Percentiles rank a stretch among this genome's conserved stretches.
These are phyloP conservation scores for Effrenium voratum DNA, from an alignment of 73 alveolate species.

Conservation along the genomic window DNA sequence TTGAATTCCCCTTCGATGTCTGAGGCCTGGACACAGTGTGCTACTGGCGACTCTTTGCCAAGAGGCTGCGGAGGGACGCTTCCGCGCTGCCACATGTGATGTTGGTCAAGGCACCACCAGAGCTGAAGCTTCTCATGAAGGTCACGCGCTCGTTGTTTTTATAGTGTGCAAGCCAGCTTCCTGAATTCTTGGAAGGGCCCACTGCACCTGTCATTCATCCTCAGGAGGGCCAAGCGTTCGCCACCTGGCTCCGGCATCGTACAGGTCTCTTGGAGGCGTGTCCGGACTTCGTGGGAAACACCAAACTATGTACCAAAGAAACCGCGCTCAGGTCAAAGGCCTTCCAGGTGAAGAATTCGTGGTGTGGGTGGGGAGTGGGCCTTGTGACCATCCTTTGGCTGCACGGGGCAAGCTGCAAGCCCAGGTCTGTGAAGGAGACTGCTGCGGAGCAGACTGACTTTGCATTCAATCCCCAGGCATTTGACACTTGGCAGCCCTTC, in stretches of 20 bases:
- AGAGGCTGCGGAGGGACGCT: conserved; percentile 2
- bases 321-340: conserved; percentile 45
- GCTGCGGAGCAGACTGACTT: conserved; percentile 5
- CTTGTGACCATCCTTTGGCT: not conserved
- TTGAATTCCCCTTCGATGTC: not conserved
- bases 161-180: not conserved
- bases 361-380: conserved; percentile 49
- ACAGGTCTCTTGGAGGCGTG: conserved; percentile 91
- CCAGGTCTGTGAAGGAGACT: conserved; percentile 67
- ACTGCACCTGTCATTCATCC: too few species aligned
- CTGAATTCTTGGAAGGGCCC: not conserved
- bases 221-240: conserved; percentile 48
- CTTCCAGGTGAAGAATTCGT: conserved; percentile 76
- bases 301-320: not conserved
- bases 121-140: conserved; percentile 68
- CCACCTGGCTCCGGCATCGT: conserved; percentile 85
- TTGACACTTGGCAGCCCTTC: not conserved
- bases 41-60: conserved; percentile 32
- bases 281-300: not conserved
- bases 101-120: conserved; percentile 40
- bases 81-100: not conserved
- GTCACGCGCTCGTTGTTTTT: not conserved
- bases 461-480: conserved; percentile 71
- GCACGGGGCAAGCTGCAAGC: not conserved
- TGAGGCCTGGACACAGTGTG: conserved; percentile 81